phyloP scores from a whole-genome alignment of 495 filamentous ascomycete genomes.

The Penicillium malachiteum region DNA sequence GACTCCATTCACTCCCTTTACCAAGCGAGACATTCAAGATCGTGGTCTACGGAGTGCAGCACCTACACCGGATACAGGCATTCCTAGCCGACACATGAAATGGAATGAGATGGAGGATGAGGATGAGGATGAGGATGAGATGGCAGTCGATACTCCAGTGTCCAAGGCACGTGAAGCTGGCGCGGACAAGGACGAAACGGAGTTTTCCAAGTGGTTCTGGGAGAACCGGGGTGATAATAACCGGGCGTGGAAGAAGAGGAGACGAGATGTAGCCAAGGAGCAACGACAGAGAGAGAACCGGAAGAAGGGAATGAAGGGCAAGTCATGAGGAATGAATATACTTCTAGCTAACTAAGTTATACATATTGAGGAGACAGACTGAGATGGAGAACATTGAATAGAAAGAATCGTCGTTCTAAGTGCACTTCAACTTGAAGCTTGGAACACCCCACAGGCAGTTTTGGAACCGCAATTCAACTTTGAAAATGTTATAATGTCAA shows the following conservation, averaged over 20 bases:
- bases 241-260: slow-evolving; percentile 83
- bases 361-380: too few relatives aligned
- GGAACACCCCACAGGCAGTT: too few relatives aligned
- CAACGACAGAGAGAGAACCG: slow-evolving; percentile 84
- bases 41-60: slow-evolving; percentile 79
- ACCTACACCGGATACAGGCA: slow-evolving; percentile 92
- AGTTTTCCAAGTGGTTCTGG: slow-evolving; percentile 91
- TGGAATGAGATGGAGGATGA: slow-evolving; percentile 35
- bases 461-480: too few relatives aligned
- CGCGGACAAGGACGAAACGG: slow-evolving; percentile 49
- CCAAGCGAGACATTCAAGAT: slow-evolving; percentile 70
- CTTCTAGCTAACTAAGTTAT: too few relatives aligned
- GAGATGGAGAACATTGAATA: too few relatives aligned
- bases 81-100: slow-evolving; percentile 47
- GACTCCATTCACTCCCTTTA: slow-evolving; percentile 83
- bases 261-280: slow-evolving; percentile 78
- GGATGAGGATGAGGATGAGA: slow-evolving; percentile 34
- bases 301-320: slow-evolving; percentile 52
- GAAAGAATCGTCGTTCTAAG: too few relatives aligned
- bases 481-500: too few relatives aligned
- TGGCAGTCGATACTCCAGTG: slow-evolving; percentile 28
- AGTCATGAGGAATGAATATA: slow-evolving; percentile 23
- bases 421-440: too few relatives aligned
- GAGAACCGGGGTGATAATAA: slow-evolving; percentile 87
- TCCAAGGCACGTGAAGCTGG: slow-evolving; percentile 28